A percentile compares a stretch with the other conserved stretches of the same genome.
These are phyloP conservation scores for Pichia sp. DNA, from an alignment of 1,139 yeast species.

Conservation along the genomic window DNA sequence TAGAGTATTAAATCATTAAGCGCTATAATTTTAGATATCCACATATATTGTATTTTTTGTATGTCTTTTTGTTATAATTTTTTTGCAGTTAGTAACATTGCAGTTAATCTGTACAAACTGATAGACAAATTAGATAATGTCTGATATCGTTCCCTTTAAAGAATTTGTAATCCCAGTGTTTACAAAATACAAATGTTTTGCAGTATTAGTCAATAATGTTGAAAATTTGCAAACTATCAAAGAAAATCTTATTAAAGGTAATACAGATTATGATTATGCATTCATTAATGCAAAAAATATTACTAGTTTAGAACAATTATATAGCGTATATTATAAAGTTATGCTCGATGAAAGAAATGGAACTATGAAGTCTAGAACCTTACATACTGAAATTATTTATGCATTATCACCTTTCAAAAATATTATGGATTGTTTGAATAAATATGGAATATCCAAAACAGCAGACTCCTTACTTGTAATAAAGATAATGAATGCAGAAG, in stretches of 20 bases:
- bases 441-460: constrained; percentile 25
- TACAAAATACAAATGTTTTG: constrained; percentile 31
- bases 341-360: constrained; percentile 38
- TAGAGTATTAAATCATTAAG: no score
- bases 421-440: constrained; percentile 29
- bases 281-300: constrained; percentile 43
- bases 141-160: constrained; percentile 2
- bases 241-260: constrained; percentile 32
- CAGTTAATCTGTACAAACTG: no score
- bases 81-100: background rate
- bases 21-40: no score
- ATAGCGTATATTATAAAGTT: constrained; percentile 45
- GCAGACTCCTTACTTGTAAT: constrained; percentile 19
- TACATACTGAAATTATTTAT: constrained; percentile 49
- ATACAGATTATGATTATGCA: constrained; percentile 38
- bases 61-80: no score
- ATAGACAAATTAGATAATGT: background rate
- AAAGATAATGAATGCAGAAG: constrained; percentile 27
- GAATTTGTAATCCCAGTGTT: constrained; percentile 37
- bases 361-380: constrained; percentile 39
- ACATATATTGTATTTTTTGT: no score
- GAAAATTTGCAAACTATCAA: constrained; percentile 37
- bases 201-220: constrained; percentile 39
- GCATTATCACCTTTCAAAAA: constrained; percentile 45
- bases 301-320: constrained; percentile 42